Evolutionary conservation across 176 grass and related monocot genomes (phyloP).

Genomic region (Thalia dealbata): DNA sequence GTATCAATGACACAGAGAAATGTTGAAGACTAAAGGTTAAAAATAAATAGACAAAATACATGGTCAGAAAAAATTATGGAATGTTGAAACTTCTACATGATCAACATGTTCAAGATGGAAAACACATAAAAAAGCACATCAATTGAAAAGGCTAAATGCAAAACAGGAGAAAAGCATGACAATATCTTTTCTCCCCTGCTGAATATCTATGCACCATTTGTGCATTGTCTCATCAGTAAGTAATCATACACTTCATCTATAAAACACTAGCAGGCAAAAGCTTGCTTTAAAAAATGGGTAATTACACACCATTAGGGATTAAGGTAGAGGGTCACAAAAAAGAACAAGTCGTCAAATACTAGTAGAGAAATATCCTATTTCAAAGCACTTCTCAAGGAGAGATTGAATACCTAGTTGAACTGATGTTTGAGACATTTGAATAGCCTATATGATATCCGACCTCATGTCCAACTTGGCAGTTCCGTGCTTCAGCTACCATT

Average conservation of each 20-base stretch:
- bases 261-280: background rate
- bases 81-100: background rate
- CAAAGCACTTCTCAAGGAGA: background rate
- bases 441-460: slow-evolving; percentile 91
- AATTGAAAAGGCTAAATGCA: background rate
- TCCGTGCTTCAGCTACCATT: slow-evolving; percentile 56
- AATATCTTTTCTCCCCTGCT: background rate
- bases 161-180: background rate
- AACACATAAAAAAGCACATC: background rate
- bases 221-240: too few relatives aligned
- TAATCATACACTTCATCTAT: too few relatives aligned
- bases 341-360: background rate
- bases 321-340: background rate
- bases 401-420: slow-evolving; percentile 38
- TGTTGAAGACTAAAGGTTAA: background rate
- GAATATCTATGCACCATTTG: too few relatives aligned
- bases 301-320: background rate
- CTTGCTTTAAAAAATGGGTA: background rate
- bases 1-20: slow-evolving; percentile 19
- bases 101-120: background rate
- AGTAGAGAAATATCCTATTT: background rate
- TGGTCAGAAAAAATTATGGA: background rate
- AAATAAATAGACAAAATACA: background rate
- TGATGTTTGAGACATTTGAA: slow-evolving; percentile 64
- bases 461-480: slow-evolving; percentile 64